Conservation (phyloP, 768 basidiomycete species). For the Hericium alpestre region DNA sequence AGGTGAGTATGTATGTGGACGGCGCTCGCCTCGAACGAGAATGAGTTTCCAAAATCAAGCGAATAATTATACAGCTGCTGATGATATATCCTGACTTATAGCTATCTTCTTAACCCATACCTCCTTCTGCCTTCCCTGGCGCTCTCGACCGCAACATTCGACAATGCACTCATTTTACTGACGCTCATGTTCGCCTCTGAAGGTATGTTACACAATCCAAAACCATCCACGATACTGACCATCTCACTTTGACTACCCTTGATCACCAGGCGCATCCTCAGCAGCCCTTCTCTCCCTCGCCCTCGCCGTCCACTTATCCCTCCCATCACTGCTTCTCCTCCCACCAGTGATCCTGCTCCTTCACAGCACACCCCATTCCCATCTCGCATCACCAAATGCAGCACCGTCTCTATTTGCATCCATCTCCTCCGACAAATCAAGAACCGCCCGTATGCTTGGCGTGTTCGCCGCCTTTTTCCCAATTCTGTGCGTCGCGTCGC, state of each 20-base stretch:
- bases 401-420: slow-evolving; percentile 13
- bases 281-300: slow-evolving; percentile 58
- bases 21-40: neutral
- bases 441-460: slow-evolving; percentile 25
- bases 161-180: slow-evolving; percentile 62
- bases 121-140: slow-evolving; percentile 70
- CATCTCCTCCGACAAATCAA: neutral
- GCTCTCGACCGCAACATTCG: slow-evolving; percentile 71
- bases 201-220: slow-evolving; percentile 29
- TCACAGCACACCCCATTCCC: slow-evolving; percentile 49
- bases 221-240: too few species aligned
- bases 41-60: neutral
- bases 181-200: slow-evolving; percentile 60
- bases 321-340: slow-evolving; percentile 61
- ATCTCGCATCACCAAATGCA: slow-evolving; percentile 48
- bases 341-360: slow-evolving; percentile 61
- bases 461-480: slow-evolving; percentile 45
- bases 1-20: slow-evolving; percentile 37
- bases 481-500: slow-evolving; percentile 39
- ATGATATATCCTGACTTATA: slow-evolving; percentile 20
- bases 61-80: neutral
- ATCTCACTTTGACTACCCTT: too few species aligned
- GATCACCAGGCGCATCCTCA: slow-evolving; percentile 42
- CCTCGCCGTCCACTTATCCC: slow-evolving; percentile 57
- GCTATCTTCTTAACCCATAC: slow-evolving; percentile 88